Base-by-base conservation (phyloP, 2,329 filamentous ascomycete species). In the Pezicula radicicola region DNA sequence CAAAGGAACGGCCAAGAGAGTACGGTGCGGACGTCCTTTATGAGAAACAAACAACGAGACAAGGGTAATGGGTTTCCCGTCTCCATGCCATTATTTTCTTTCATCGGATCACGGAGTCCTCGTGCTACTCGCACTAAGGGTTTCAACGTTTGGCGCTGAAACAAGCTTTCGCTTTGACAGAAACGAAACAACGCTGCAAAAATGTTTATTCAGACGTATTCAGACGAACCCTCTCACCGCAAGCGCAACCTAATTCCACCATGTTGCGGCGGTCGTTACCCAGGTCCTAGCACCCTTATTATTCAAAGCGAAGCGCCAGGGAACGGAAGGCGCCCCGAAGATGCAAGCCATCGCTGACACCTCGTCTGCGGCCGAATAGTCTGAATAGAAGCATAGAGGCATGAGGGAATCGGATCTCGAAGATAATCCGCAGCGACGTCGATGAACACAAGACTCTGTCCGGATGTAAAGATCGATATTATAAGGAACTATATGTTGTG, bases 201-300 rank as follows among this genome's bases (percentile, higher is more conserved):
- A 45, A 45, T 27, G 42, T 16, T 45, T 45, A 45, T 45, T 45
- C 42, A 27, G 42, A 45, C 42, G 42, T 45, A 45, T 45, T 45
- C 42, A 27, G 42, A 45, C 42, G 42, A 45, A 45, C 42, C 19
- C n/a, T 21, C 37, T 40, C 37, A 40, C 37, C 37, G 37, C 37
- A 40, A 16, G 19, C 30, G 30, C 9, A 13, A 33, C 30, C 30
- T 10, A 33, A 33, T 33, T 13, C 30, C 7, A 33, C 30, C 9
- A 13, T 6, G 30, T 33, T 33, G 30, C 30, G 30, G 30, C 30
- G 30, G 30, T 33, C 30, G 30, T 33, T 33, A 33, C 30, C 30
- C 4, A 10, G 30, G 30, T 33, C 9, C 37, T 15, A 40, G 37
- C 37, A 16, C 37, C 35, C 37, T 40, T 15, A 15, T 40, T 40